These are phyloP conservation scores for Fusarium staphyleae DNA, from an alignment of 2,329 filamentous ascomycete species.

Conservation along the genomic window DNA sequence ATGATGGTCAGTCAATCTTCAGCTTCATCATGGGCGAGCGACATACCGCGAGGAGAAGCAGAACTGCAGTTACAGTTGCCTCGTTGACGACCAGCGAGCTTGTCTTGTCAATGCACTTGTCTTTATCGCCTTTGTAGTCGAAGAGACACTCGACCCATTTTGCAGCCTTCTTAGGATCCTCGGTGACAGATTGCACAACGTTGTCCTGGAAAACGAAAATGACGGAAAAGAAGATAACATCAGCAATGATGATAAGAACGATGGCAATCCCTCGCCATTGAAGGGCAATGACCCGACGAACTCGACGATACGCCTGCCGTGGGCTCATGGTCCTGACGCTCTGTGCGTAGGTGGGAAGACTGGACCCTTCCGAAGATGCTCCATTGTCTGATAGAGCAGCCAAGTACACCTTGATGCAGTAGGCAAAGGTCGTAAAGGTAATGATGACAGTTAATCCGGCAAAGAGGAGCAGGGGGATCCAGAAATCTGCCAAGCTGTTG, in stretches of 20 bases:
- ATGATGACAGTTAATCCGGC: slow-evolving; percentile 77
- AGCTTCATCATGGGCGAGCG: neutral
- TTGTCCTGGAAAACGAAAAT: slow-evolving; percentile 90
- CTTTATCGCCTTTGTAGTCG: slow-evolving; percentile 62
- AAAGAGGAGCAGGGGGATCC: slow-evolving; percentile 86
- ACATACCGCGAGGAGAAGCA: slow-evolving; percentile 81
- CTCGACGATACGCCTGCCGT: slow-evolving; percentile 84
- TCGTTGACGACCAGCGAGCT: slow-evolving; percentile 72
- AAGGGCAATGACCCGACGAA: slow-evolving; percentile 84
- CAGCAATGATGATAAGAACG: slow-evolving; percentile 85
- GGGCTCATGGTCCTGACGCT: slow-evolving; percentile 82
- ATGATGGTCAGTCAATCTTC: slow-evolving; percentile 15
- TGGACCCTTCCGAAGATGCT: slow-evolving; percentile 73
- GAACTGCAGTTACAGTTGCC: slow-evolving; percentile 78
- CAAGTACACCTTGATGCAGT: slow-evolving; percentile 95
- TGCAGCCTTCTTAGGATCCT: slow-evolving; percentile 59
- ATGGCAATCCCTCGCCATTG: slow-evolving; percentile 95
- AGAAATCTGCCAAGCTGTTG: slow-evolving; percentile 83
- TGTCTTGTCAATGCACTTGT: slow-evolving; percentile 69
- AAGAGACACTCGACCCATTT: slow-evolving; percentile 78
- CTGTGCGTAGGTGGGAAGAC: slow-evolving; percentile 72
- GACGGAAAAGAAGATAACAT: slow-evolving; percentile 93
- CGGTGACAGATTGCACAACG: slow-evolving; percentile 65
- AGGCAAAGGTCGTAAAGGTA: slow-evolving; percentile 85
- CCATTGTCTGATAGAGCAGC: slow-evolving; percentile 79